A percentile compares a stretch with the other conserved stretches of the same genome.
Evolutionary conservation across 2,329 filamentous ascomycete species (phyloP).

Genomic region (Fusarium sp.): DNA sequence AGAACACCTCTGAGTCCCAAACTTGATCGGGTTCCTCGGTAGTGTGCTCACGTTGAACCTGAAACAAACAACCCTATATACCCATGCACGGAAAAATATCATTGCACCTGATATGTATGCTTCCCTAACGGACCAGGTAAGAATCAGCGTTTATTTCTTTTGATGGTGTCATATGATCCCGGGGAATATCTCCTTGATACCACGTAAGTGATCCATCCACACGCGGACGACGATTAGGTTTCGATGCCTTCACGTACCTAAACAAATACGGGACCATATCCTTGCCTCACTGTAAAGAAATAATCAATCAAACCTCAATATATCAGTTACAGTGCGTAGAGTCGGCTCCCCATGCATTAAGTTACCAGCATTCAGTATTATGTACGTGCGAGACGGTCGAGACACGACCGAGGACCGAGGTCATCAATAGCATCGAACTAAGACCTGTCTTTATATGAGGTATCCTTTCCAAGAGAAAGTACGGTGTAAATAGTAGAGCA

Average conservation of each 20-base stretch:
- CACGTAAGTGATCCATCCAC: constrained; percentile 2
- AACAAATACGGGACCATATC: neutral
- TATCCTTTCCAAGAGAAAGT: neutral
- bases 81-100: constrained; percentile 23
- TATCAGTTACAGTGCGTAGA: neutral
- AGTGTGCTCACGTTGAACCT: constrained; percentile 34
- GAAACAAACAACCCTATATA: constrained; percentile 28
- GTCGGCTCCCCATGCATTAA: neutral
- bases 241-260: neutral
- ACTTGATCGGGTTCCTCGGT: neutral
- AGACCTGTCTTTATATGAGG: neutral
- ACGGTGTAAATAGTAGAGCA: neutral
- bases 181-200: constrained; percentile 22
- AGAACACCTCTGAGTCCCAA: neutral
- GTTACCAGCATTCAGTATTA: neutral
- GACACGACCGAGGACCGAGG: neutral
- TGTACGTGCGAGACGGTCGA: neutral
- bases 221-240: neutral
- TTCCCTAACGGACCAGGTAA: constrained; percentile 1
- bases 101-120: constrained; percentile 3
- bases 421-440: neutral
- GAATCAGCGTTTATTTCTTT: neutral
- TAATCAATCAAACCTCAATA: neutral
- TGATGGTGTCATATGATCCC: constrained; percentile 8
- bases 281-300: neutral